These are phyloP conservation scores for Termitomyces titanicus DNA, from an alignment of 768 basidiomycete genomes.

Conservation along the genomic window DNA sequence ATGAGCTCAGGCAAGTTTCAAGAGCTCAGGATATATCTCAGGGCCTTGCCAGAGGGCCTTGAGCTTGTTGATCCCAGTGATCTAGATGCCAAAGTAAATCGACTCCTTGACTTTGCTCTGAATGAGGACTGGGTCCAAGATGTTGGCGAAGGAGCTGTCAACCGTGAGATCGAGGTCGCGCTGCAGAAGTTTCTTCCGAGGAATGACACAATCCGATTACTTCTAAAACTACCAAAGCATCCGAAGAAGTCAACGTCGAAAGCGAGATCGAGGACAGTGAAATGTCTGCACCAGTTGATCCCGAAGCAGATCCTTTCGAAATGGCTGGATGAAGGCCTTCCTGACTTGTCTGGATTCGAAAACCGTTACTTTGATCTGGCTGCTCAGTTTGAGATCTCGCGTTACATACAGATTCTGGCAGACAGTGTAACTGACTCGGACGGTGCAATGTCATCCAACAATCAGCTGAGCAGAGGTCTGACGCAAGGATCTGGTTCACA, in stretches of 20 bases:
- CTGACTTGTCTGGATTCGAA: conserved; percentile 5
- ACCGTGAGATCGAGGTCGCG: not conserved
- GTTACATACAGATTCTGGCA: not conserved
- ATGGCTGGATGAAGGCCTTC: conserved; percentile 5
- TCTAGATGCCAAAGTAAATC: not conserved
- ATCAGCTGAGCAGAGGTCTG: not conserved
- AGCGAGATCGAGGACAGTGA: not conserved
- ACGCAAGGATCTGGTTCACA: not conserved
- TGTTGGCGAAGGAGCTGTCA: not conserved
- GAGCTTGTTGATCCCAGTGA: not conserved
- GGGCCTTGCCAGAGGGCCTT: not conserved
- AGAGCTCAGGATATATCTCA: not conserved
- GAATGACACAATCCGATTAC: not conserved
- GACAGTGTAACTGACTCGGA: no score
- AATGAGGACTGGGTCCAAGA: not conserved
- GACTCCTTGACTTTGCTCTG: not conserved
- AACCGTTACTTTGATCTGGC: no score
- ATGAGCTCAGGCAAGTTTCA: not conserved
- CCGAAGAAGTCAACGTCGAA: not conserved
- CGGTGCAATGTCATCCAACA: not conserved
- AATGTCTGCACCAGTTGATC: not conserved
- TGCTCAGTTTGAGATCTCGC: not conserved
- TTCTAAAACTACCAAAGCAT: not conserved
- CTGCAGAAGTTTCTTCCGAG: not conserved
- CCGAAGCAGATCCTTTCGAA: not conserved